Percentiles rank a stretch among this genome's conserved stretches.
Conservation (phyloP, 257 asterid species). For the Przewalskia tangutica region DNA sequence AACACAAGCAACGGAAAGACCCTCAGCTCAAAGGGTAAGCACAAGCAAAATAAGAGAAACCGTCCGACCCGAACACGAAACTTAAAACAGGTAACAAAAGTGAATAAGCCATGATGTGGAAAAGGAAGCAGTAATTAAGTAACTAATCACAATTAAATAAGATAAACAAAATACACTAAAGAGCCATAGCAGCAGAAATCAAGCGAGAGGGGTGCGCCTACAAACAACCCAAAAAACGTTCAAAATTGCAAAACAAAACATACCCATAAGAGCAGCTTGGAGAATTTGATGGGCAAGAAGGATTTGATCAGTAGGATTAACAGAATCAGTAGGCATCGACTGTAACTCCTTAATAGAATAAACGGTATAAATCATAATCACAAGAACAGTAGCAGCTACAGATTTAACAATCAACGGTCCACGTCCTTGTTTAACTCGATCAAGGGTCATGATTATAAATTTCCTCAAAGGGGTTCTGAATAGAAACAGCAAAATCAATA, state of each 20-base stretch:
- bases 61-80: too few species aligned
- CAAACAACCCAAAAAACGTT: not conserved
- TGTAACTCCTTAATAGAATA: conserved; percentile 16
- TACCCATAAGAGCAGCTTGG: conserved; percentile 20
- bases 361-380: conserved; percentile 22
- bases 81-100: too few species aligned
- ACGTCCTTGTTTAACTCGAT: conserved; percentile 14
- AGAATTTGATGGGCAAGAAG: conserved; percentile 13
- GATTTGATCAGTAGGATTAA: conserved; percentile 16
- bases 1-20: too few species aligned
- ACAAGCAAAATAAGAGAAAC: too few species aligned
- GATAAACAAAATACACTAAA: too few species aligned
- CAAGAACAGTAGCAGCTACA: conserved; percentile 20
- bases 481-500: conserved; percentile 16
- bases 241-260: not conserved
- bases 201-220: too few species aligned
- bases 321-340: conserved; percentile 16
- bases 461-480: conserved; percentile 37
- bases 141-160: too few species aligned
- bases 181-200: too few species aligned
- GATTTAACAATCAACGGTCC: conserved; percentile 32
- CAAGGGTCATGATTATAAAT: conserved; percentile 15
- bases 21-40: too few species aligned
- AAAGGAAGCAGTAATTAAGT: too few species aligned
- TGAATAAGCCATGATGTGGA: too few species aligned